Evolutionary conservation across 2,329 filamentous ascomycete species (phyloP), one percentile per base, ranked within the genome.

Genomic region (Kalaharituber pfeilii): DNA sequence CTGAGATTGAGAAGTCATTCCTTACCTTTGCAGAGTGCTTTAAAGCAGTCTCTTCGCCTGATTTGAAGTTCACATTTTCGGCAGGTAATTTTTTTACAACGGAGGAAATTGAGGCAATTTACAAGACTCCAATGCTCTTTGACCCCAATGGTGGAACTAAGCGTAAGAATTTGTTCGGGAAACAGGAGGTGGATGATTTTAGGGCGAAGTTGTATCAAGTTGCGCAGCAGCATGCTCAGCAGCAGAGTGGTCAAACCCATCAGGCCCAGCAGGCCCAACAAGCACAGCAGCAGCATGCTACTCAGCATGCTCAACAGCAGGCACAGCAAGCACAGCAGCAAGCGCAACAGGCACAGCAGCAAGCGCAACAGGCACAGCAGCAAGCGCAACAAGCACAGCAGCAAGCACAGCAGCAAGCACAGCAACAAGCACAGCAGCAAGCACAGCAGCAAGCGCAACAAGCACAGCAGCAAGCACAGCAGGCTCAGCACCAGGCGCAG

Each of bases 111-210:
- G 58, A 63, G 24, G 58, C 59, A 51, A 58, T 75, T 8, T 73
- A 78, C 52, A 71, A 73, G 22, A 81, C 79, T 54, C 87, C 87
- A 1, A 85, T 83, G 1, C 71, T 96, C 53, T 89, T 95, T 60
- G 88, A 96, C 65, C 72, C 80, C 1, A 78, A 80, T 53, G 88
- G 88, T 52, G 88, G 88, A 29, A 80, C 82, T 55, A 91, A 86
- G 68, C 80, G 89, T 61, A 80, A 83, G 55, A 77, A 79, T 1
- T 81, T 86, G 74, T 22, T 47, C 24, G 13, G 5, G 13, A 47
- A 22, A 22, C 42, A 15, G 13, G 42, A 47, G 18, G n/a, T 20
- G 15, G 42, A 47, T 47, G 42, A 47, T 11, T 3, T 47, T 47
- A 20, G 15, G 24, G 15, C 25, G 42, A 47, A 47, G 42, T 5